Evolutionary conservation across 805 yeast species (phyloP).

Genomic region (Candida ipomoeae): DNA sequence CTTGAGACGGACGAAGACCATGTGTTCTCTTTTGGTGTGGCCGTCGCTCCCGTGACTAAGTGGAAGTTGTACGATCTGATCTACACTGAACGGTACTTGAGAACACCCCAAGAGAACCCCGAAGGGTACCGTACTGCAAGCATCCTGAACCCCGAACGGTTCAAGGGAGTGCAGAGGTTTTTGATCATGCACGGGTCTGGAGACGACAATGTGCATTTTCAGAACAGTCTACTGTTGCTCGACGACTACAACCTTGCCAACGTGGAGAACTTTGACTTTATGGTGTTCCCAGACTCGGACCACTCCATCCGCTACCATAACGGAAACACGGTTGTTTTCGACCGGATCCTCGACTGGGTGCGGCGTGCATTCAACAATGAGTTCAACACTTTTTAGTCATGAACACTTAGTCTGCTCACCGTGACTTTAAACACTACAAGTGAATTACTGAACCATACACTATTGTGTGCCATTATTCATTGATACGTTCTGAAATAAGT

Average conservation of each 20-base stretch:
- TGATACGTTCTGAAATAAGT: too few species aligned
- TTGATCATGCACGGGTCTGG: constrained; percentile 94
- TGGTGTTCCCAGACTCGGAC: constrained; percentile 78
- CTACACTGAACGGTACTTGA: constrained; percentile 94
- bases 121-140: constrained; percentile 58
- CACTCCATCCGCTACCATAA: constrained; percentile 71
- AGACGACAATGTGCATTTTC: constrained; percentile 96
- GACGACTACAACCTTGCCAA: constrained; percentile 69
- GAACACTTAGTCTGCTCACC: too few species aligned
- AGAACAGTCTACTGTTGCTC: constrained; percentile 72
- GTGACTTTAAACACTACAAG: too few species aligned
- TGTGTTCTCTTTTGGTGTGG: constrained; percentile 81
- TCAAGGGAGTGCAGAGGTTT: constrained; percentile 61
- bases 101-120: constrained; percentile 64
- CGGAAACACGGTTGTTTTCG: constrained; percentile 65
- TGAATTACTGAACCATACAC: not conserved
- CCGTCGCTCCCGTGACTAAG: constrained; percentile 97
- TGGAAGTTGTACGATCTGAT: constrained; percentile 91
- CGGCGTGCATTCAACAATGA: constrained; percentile 17
- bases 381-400: constrained; percentile 1
- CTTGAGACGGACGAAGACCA: constrained; percentile 66
- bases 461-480: not conserved
- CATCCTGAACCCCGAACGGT: constrained; percentile 52
- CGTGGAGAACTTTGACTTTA: constrained; percentile 79
- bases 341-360: constrained; percentile 31